These are phyloP conservation scores for Dictyostelium firmibasis DNA, from an alignment of 78 protist genomes.

Conservation along the genomic window DNA sequence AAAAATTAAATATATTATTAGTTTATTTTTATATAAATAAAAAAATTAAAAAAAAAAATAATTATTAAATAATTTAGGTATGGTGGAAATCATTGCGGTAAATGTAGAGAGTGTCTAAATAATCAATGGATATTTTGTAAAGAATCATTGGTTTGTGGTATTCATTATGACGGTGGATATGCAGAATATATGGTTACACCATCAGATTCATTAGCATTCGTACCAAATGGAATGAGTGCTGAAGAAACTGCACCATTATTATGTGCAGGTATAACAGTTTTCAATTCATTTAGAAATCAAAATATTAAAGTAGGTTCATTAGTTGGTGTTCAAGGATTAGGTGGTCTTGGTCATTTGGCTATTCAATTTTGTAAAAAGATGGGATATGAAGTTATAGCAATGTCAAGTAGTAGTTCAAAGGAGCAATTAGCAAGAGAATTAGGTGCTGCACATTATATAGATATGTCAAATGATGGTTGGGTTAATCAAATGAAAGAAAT, in stretches of 20 bases:
- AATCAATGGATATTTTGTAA: slow-evolving; percentile 22
- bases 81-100: neutral
- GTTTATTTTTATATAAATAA: neutral
- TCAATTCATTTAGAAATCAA: slow-evolving; percentile 21
- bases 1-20: too few species aligned
- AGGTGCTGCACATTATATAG: slow-evolving; percentile 53
- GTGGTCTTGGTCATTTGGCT: slow-evolving; percentile 86
- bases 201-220: neutral
- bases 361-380: slow-evolving; percentile 72
- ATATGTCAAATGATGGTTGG: neutral
- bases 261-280: slow-evolving; percentile 86
- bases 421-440: slow-evolving; percentile 8
- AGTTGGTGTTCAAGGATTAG: slow-evolving; percentile 75
- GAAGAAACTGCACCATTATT: slow-evolving; percentile 59
- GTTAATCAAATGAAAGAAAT: neutral
- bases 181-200: slow-evolving; percentile 48
- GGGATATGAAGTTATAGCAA: slow-evolving; percentile 66
- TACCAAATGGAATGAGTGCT: slow-evolving; percentile 44
- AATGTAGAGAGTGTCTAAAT: slow-evolving; percentile 48
- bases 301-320: slow-evolving; percentile 35
- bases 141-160: neutral
- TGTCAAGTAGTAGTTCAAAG: slow-evolving; percentile 1
- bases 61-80: neutral
- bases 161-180: slow-evolving; percentile 50
- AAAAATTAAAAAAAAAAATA: too few species aligned